Percentiles rank a stretch among this genome's conserved stretches.
phyloP scores from a whole-genome alignment of 2,329 filamentous ascomycete genomes.

The Botrytis tulipae region DNA sequence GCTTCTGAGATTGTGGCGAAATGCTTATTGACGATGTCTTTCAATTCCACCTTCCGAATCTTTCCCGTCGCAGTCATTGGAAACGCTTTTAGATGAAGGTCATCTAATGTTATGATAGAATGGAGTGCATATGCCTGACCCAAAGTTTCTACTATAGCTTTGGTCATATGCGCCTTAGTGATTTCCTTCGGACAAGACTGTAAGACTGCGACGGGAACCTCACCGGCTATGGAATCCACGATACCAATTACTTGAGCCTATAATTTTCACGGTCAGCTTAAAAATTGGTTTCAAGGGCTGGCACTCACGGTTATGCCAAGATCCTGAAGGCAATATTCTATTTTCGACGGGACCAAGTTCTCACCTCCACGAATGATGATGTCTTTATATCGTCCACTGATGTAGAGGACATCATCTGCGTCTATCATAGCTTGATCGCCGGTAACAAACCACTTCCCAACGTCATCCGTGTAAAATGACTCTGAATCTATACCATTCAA shows the following conservation, averaged over 20 bases:
- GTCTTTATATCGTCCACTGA: conserved; percentile 69
- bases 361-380: conserved; percentile 66
- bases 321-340: conserved; percentile 60
- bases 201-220: neutral
- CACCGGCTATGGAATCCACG: neutral
- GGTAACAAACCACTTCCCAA: conserved; percentile 49
- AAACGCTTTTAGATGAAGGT: neutral
- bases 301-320: neutral
- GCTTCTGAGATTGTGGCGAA: neutral
- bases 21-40: neutral
- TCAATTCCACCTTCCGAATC: conserved; percentile 1
- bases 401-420: conserved; percentile 45
- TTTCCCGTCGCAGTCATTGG: conserved; percentile 1
- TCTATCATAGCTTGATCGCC: conserved; percentile 55
- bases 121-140: neutral
- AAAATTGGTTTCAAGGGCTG: neutral
- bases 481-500: conserved; percentile 67
- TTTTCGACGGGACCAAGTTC: conserved; percentile 61
- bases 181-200: neutral
- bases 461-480: neutral
- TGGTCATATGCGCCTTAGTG: neutral
- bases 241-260: conserved; percentile 6
- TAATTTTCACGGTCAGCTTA: neutral
- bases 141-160: neutral
- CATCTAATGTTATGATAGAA: neutral